These are phyloP conservation scores for Talaromyces sp. DNA, from an alignment of 2,329 filamentous ascomycete genomes.

Conservation along the genomic window DNA sequence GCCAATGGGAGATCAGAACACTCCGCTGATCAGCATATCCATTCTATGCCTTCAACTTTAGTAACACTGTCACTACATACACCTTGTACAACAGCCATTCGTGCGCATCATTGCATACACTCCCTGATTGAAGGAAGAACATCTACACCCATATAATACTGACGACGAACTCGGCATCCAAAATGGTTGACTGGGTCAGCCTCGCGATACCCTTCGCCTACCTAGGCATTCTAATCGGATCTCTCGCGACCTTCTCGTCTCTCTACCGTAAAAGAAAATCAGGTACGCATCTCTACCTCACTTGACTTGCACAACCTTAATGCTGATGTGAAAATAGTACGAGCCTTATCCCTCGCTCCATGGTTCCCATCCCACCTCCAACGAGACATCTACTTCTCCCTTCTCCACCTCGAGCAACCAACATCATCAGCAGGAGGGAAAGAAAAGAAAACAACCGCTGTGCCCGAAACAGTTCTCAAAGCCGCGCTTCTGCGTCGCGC, in stretches of 20 bases:
- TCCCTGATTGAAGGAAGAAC: neutral
- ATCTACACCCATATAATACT: neutral
- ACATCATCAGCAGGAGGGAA: constrained; percentile 35
- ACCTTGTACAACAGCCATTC: neutral
- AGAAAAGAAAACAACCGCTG: constrained; percentile 62
- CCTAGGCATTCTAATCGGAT: constrained; percentile 79
- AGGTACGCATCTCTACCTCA: constrained; percentile 50
- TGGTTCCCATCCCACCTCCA: constrained; percentile 92
- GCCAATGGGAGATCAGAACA: constrained; percentile 12
- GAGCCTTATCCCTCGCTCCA: constrained; percentile 80
- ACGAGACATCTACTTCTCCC: constrained; percentile 89
- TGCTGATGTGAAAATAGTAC: constrained; percentile 47
- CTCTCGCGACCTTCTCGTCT: constrained; percentile 84
- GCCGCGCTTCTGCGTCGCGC: constrained; percentile 86
- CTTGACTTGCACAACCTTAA: neutral
- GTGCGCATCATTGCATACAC: neutral
- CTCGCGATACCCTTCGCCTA: constrained; percentile 86
- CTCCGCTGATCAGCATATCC: constrained; percentile 3
- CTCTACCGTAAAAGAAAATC: constrained; percentile 92
- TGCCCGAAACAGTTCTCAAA: constrained; percentile 82
- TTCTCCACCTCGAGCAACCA: constrained; percentile 72
- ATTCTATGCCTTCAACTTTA: neutral
- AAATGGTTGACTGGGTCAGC: constrained; percentile 72
- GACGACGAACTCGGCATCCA: constrained; percentile 14
- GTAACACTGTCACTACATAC: neutral